These are phyloP conservation scores for Lumnitzera racemosa DNA, from an alignment of 345 rosid genomes.

Conservation along the genomic window DNA sequence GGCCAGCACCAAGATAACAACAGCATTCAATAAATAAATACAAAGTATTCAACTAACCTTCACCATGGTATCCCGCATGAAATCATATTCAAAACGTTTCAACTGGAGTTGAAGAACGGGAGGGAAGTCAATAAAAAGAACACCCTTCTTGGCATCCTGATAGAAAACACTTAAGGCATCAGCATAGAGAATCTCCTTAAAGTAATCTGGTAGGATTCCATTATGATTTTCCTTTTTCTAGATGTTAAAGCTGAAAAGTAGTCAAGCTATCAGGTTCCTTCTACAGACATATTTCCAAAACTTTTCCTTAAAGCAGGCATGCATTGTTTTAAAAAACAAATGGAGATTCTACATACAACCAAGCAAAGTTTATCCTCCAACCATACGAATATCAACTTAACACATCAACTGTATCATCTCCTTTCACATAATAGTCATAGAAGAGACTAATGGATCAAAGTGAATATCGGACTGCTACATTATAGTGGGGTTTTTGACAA, in stretches of 20 bases:
- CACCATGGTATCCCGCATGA: constrained; percentile 88
- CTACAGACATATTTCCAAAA: too few species aligned
- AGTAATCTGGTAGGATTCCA: not conserved
- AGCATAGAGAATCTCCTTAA: constrained; percentile 3
- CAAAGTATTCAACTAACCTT: constrained; percentile 47
- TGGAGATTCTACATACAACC: too few species aligned
- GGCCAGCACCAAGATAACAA: not conserved
- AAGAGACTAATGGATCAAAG: too few species aligned
- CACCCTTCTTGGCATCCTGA: constrained; percentile 90
- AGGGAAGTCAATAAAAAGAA: constrained; percentile 83
- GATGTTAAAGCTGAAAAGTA: not conserved
- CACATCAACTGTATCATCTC: too few species aligned
- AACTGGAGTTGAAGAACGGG: constrained; percentile 98
- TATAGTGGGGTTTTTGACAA: too few species aligned
- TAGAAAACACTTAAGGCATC: constrained; percentile 5
- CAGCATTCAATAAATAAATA: not conserved
- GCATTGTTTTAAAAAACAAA: too few species aligned
- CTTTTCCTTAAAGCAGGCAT: too few species aligned
- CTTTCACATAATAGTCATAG: too few species aligned
- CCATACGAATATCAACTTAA: too few species aligned
- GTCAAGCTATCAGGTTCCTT: too few species aligned
- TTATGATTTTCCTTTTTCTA: not conserved
- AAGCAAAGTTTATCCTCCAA: too few species aligned
- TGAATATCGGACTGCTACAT: too few species aligned
- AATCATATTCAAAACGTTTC: constrained; percentile 93